Evolutionary conservation across 257 asterid species (phyloP).

Genomic region (Sherardia arvensis): DNA sequence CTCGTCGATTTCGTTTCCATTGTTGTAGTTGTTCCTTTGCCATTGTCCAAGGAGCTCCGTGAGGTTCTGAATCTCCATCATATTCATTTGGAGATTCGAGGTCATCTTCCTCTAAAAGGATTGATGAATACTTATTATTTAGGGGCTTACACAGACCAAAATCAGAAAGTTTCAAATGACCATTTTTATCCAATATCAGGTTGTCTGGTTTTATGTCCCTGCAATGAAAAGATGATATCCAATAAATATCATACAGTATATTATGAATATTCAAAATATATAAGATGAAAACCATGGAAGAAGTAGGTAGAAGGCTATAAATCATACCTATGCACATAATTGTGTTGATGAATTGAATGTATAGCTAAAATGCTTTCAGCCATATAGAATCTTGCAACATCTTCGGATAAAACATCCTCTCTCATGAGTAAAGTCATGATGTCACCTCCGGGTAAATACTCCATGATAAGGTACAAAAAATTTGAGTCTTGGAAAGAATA

Average conservation of each 20-base stretch:
- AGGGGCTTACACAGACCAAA: slow-evolving; percentile 60
- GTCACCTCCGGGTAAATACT: slow-evolving; percentile 97
- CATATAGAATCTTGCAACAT: slow-evolving; percentile 84
- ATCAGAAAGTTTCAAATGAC: slow-evolving; percentile 93
- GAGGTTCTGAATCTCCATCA: slow-evolving; percentile 34
- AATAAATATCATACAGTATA: slow-evolving; percentile 20
- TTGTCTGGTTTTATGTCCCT: slow-evolving; percentile 99
- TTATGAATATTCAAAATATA: slow-evolving; percentile 16
- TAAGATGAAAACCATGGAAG: not conserved
- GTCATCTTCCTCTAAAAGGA: slow-evolving; percentile 71
- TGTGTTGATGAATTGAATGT: slow-evolving; percentile 86
- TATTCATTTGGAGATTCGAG: slow-evolving; percentile 42
- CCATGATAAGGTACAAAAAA: slow-evolving; percentile 87
- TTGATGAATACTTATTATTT: slow-evolving; percentile 71
- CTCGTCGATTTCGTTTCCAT: slow-evolving; percentile 94
- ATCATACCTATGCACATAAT: slow-evolving; percentile 74
- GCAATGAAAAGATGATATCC: slow-evolving; percentile 14
- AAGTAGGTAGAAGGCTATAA: not conserved
- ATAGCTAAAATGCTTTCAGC: slow-evolving; percentile 90
- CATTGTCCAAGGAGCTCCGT: slow-evolving; percentile 77
- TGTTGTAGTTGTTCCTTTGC: slow-evolving; percentile 90
- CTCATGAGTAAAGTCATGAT: slow-evolving; percentile 96
- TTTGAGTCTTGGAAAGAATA: slow-evolving; percentile 97
- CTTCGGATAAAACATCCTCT: slow-evolving; percentile 81
- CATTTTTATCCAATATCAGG: slow-evolving; percentile 82